Evolutionary conservation across 371 early-diverging fungal species (phyloP).

Genomic region (Entomophthora muscae): DNA sequence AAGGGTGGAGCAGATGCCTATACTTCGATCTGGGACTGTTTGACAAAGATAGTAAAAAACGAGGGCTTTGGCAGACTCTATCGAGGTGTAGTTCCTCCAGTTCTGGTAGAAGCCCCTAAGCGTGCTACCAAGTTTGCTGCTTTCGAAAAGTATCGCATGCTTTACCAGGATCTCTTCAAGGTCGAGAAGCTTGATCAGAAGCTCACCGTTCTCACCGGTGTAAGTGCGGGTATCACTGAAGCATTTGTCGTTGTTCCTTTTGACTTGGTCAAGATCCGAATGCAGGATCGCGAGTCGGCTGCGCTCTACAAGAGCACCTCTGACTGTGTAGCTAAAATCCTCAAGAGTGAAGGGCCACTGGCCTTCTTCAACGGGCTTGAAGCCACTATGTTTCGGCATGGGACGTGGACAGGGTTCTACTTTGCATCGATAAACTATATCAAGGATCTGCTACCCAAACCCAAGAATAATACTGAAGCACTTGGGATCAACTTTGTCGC

Average conservation of each 20-base stretch:
- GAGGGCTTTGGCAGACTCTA: constrained; percentile 81
- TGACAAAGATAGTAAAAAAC: constrained; percentile 65
- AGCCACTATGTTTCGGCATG: constrained; percentile 89
- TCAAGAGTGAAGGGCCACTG: constrained; percentile 47
- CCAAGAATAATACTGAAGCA: constrained; percentile 54
- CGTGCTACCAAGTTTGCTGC: constrained; percentile 93
- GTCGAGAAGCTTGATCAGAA: constrained; percentile 45
- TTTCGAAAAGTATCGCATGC: constrained; percentile 66
- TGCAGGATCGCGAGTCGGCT: constrained; percentile 56
- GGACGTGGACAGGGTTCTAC: constrained; percentile 81
- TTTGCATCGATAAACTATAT: constrained; percentile 76
- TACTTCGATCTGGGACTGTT: constrained; percentile 57
- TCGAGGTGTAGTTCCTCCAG: constrained; percentile 88
- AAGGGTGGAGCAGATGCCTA: constrained; percentile 39
- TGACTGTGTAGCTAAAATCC: constrained; percentile 55
- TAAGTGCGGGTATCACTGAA: constrained; percentile 87
- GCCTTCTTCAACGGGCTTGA: constrained; percentile 90
- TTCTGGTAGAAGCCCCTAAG: constrained; percentile 96
- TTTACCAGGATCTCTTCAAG: constrained; percentile 48
- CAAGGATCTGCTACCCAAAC: constrained; percentile 52
- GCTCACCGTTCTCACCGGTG: constrained; percentile 74
- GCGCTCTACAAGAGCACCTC: constrained; percentile 56
- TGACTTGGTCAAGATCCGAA: constrained; percentile 89
- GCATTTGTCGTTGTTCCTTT: constrained; percentile 79
- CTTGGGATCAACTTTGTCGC: constrained; percentile 77